Evolutionary conservation across 805 yeast genomes (phyloP).

Genomic region (Dipodascopsis uninucleata): DNA sequence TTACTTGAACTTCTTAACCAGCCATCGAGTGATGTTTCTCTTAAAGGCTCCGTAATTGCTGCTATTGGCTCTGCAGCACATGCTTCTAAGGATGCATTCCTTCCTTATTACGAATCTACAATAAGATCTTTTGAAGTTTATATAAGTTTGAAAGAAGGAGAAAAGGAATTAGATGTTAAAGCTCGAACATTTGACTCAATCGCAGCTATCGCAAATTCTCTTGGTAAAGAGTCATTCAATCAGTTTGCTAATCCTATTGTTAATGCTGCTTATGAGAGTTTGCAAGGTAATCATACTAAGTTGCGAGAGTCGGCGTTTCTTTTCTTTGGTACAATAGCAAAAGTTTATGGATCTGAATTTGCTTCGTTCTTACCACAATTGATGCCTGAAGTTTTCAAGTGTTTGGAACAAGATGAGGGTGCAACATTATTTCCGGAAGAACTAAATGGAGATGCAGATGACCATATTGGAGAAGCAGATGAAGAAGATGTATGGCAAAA

Average conservation of each 20-base stretch:
- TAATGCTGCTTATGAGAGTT: conserved; percentile 77
- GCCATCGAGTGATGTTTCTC: conserved; percentile 50
- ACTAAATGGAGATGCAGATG: conserved; percentile 23
- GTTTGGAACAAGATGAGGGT: conserved; percentile 78
- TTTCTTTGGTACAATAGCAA: conserved; percentile 88
- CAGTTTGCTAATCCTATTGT: conserved; percentile 83
- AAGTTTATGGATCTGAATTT: conserved; percentile 88
- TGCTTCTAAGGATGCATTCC: conserved; percentile 84
- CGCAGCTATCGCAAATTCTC: conserved; percentile 94
- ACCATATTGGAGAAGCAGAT: conserved; percentile 39
- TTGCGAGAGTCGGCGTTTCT: conserved; percentile 94
- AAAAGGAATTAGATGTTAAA: conserved; percentile 85
- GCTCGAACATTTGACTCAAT: conserved; percentile 91
- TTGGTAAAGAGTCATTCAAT: conserved; percentile 83
- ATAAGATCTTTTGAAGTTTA: conserved; percentile 78
- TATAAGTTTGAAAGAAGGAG: conserved; percentile 67
- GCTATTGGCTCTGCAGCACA: conserved; percentile 97
- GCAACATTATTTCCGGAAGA: conserved; percentile 20
- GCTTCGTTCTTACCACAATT: conserved; percentile 78
- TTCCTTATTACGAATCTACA: conserved; percentile 80
- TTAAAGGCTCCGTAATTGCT: conserved; percentile 68
- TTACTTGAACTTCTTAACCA: conserved; percentile 76
- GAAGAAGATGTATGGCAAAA: conserved; percentile 67
- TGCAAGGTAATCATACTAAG: conserved; percentile 73
- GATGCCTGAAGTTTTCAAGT: conserved; percentile 77